A percentile compares a stretch with the other conserved stretches of the same genome.
These are phyloP conservation scores for Phanerochaete carnosa DNA, from an alignment of 768 basidiomycete species.

Conservation along the genomic window DNA sequence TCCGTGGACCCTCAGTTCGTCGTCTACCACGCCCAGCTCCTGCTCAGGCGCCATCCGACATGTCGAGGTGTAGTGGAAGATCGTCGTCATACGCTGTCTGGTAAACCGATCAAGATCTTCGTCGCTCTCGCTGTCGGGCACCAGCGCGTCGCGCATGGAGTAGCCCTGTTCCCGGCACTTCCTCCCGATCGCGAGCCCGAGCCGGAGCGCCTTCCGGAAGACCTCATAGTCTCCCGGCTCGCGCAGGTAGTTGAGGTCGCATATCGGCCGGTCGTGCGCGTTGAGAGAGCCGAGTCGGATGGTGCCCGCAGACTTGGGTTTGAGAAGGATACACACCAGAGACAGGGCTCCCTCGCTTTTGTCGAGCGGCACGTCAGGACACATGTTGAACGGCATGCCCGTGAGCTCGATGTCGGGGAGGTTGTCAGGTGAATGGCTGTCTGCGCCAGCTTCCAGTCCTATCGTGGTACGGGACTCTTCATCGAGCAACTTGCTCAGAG, in stretches of 20 bases:
- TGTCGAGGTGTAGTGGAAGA: constrained; percentile 30
- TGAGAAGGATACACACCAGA: constrained; percentile 22
- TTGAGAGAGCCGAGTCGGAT: constrained; percentile 28
- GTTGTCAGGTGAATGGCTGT: constrained; percentile 2
- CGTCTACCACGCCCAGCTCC: constrained; percentile 39
- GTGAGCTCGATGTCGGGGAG: constrained; percentile 14
- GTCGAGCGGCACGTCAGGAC: constrained; percentile 4
- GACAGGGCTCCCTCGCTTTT: constrained; percentile 13
- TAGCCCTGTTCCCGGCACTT: constrained; percentile 10
- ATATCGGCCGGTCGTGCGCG: constrained; percentile 25
- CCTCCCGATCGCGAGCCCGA: constrained; percentile 19
- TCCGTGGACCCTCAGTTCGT: constrained; percentile 39
- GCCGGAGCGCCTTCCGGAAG: constrained; percentile 20
- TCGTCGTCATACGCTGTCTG: constrained; percentile 3
- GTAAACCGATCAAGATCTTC: constrained; percentile 17
- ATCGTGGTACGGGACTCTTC: neutral
- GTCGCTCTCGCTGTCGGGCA: constrained; percentile 12
- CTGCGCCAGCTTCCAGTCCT: neutral
- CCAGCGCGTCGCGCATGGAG: constrained; percentile 5
- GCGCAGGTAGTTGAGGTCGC: constrained; percentile 30
- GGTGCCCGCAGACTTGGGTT: constrained; percentile 21
- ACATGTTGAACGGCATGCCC: constrained; percentile 1
- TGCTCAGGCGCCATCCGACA: constrained; percentile 33
- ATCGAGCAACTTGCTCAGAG: constrained; percentile 4
- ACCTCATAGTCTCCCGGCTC: constrained; percentile 22